A percentile compares a stretch with the other conserved stretches of the same genome.
Conservation (phyloP, 1,284 basidiomycete genomes). For the Naganishia sp. region DNA sequence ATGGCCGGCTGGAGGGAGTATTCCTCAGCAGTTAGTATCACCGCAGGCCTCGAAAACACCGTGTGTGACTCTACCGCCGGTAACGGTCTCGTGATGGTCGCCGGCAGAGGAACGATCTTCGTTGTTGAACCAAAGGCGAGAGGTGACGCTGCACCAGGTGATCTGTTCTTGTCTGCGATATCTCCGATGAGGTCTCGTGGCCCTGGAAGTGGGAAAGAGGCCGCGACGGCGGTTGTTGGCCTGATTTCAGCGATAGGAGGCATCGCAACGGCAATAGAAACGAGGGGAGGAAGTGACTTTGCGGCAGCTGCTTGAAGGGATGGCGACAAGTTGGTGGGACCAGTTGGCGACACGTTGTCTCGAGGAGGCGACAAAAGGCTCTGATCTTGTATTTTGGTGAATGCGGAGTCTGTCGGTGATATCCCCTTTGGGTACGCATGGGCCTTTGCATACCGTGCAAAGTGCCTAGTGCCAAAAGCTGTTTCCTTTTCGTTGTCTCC, state of each 20-base stretch:
- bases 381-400: neutral
- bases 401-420: neutral
- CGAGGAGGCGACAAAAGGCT: neutral
- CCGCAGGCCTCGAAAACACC: neutral
- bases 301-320: conserved; percentile 17
- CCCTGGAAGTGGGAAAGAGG: conserved; percentile 4
- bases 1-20: neutral
- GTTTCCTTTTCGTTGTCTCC: neutral
- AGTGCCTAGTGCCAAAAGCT: neutral
- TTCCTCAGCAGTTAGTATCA: conserved; percentile 9
- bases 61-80: conserved; percentile 2
- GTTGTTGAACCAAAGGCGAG: conserved; percentile 8
- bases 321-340: conserved; percentile 1
- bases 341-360: neutral
- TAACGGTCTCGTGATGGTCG: conserved; percentile 10
- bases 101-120: conserved; percentile 19
- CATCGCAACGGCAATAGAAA: neutral
- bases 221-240: neutral
- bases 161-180: neutral
- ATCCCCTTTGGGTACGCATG: conserved; percentile 7
- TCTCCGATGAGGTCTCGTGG: conserved; percentile 13
- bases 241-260: conserved; percentile 10
- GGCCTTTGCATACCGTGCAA: neutral
- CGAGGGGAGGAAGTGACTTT: conserved; percentile 1
- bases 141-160: neutral